Evolutionary conservation across 768 basidiomycete species (phyloP).

Genomic region (Tricholoma sp.): DNA sequence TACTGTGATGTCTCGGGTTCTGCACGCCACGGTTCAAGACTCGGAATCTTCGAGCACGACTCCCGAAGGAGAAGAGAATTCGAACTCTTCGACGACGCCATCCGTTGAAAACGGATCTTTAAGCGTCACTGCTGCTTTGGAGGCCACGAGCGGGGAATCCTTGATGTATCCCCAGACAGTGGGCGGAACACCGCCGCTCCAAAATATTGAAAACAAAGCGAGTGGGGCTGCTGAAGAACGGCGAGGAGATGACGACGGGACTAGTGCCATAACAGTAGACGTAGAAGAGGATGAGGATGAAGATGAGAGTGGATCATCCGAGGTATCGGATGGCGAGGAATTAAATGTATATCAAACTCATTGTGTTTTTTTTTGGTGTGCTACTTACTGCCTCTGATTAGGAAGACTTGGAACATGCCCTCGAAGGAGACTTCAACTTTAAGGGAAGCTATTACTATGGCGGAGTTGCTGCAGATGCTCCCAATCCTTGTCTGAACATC

Average conservation of each 20-base stretch:
- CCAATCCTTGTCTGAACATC: slow-evolving; percentile 35
- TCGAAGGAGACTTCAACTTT: slow-evolving; percentile 26
- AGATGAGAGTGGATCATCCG: slow-evolving; percentile 10
- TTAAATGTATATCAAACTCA: neutral
- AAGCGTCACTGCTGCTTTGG: neutral
- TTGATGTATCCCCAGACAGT: neutral
- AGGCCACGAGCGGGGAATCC: neutral
- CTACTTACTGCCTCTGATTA: slow-evolving; percentile 5
- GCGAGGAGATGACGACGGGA: neutral
- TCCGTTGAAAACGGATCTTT: neutral
- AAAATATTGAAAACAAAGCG: no score
- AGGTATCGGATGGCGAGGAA: slow-evolving; percentile 5
- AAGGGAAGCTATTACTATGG: slow-evolving; percentile 29
- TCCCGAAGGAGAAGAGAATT: neutral
- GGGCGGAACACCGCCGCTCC: neutral
- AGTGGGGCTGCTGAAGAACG: neutral
- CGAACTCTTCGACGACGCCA: neutral
- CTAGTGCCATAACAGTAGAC: neutral
- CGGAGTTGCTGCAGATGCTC: slow-evolving; percentile 1
- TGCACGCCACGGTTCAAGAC: neutral
- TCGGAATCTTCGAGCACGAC: neutral
- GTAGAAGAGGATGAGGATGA: slow-evolving; percentile 2
- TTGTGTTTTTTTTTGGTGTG: neutral
- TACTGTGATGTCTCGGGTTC: neutral
- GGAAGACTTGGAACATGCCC: slow-evolving; percentile 26